These are phyloP conservation scores for Pleurostoma richardsiae DNA, from an alignment of 2,329 filamentous ascomycete species.

Conservation along the genomic window DNA sequence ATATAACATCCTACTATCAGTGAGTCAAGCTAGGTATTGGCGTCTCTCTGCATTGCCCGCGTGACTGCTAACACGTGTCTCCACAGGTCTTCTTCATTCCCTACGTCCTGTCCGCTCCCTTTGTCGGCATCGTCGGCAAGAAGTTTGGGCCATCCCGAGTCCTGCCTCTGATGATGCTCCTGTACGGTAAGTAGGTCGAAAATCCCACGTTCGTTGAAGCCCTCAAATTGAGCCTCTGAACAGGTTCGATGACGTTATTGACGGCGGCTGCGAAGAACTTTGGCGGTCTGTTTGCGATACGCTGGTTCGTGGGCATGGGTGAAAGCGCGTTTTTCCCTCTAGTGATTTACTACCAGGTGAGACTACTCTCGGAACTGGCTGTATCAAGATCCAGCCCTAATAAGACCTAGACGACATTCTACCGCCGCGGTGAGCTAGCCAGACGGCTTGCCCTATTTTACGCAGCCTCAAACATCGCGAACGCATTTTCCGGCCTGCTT, in stretches of 20 bases:
- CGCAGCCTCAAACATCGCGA: neutral
- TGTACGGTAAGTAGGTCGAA: slow-evolving; percentile 34
- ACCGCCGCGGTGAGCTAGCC: slow-evolving; percentile 50
- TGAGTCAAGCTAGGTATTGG: slow-evolving; percentile 22
- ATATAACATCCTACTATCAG: slow-evolving; percentile 66
- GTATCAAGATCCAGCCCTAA: neutral
- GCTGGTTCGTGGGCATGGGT: slow-evolving; percentile 61
- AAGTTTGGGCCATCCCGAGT: slow-evolving; percentile 62
- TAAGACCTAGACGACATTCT: slow-evolving; percentile 35
- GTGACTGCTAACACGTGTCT: neutral
- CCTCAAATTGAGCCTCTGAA: neutral
- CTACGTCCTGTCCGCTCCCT: slow-evolving; percentile 65
- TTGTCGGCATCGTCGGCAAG: slow-evolving; percentile 59
- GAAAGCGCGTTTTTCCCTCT: neutral
- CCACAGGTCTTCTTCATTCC: slow-evolving; percentile 62
- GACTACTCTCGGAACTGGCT: neutral
- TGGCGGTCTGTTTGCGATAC: slow-evolving; percentile 53
- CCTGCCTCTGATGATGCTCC: slow-evolving; percentile 67
- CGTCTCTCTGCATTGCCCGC: neutral
- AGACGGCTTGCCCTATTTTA: neutral
- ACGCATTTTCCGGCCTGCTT: neutral
- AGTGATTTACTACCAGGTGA: neutral
- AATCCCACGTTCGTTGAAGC: no score
- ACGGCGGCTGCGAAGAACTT: slow-evolving; percentile 52
- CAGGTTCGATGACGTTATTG: slow-evolving; percentile 59